These are phyloP conservation scores for Coniosporium tulheliwenetii DNA, from an alignment of 2,329 filamentous ascomycete genomes.

Conservation along the genomic window DNA sequence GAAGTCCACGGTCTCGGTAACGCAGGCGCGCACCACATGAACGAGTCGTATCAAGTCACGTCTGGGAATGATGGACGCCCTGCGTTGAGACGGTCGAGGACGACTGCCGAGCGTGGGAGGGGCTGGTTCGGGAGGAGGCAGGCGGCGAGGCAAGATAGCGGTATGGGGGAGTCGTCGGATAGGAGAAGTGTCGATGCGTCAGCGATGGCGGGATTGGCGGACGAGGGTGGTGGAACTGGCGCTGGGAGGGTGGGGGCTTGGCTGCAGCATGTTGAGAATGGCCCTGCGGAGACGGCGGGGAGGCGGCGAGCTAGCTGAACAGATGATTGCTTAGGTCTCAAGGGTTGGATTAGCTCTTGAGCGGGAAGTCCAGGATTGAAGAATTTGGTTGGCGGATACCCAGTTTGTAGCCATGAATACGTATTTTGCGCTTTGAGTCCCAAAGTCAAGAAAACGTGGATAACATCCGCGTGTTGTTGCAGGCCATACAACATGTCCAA, in stretches of 20 bases:
- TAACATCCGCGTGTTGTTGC: no score
- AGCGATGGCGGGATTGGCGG: slow-evolving; percentile 20
- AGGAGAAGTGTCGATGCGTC: slow-evolving; percentile 10
- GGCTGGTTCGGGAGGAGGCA: slow-evolving; percentile 11
- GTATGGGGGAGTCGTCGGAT: slow-evolving; percentile 5
- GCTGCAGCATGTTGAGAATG: slow-evolving; percentile 19
- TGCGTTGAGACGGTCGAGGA: neutral
- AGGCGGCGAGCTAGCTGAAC: no score
- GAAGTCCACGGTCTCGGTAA: slow-evolving; percentile 8
- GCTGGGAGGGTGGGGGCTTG: slow-evolving; percentile 21
- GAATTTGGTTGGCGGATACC: no score
- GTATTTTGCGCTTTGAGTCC: no score
- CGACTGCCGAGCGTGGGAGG: slow-evolving; percentile 5
- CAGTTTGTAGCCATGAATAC: no score
- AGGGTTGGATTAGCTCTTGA: no score
- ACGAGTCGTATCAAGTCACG: neutral
- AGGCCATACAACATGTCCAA: no score
- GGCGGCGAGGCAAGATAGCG: slow-evolving; percentile 12
- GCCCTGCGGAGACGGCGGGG: slow-evolving; percentile 13
- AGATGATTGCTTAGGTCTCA: no score
- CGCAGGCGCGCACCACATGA: neutral
- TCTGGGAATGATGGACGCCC: neutral
- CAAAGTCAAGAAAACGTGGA: no score
- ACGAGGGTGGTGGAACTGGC: slow-evolving; percentile 18
- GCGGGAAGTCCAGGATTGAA: no score